Evolutionary conservation across 225 moss, liverwort and hornwort genomes (phyloP), one percentile per base, ranked within the genome.

Genomic region (Pleurozium schreberi): DNA sequence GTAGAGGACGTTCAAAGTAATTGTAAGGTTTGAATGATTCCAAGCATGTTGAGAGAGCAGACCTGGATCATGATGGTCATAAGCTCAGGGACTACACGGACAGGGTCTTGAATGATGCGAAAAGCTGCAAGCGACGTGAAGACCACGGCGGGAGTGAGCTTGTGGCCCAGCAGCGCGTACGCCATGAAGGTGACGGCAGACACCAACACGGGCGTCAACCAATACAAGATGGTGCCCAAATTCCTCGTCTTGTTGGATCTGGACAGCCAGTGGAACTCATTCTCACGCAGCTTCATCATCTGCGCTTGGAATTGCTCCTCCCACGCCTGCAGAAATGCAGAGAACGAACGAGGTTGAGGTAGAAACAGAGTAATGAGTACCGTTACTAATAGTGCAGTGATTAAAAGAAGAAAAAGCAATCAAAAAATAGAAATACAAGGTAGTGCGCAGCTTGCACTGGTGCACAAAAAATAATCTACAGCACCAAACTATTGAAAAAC

Each of bases 191-290:
- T 94, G 31, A 91, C 33, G 68, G 94, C 89, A 12, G 93, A 91
- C 19, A 95, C 93, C 9, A 94, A 10, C 75, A 94, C 95, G n/a
- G 94, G 95, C 25, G 94, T 63, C 90, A 93, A 88, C 95, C 95
- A 95, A 62, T 79, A 94, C 85, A 93, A 69, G 20, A 94, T 69
- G 71, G 93, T 92, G 34, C 91, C 93, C 22, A 90, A 67, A 23
- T 84, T 88, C 87, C 90, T 82, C 31, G 88, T 87, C 57, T 84
- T 75, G 83, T 92, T 93, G 43, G 79, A 92, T 6, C 45, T 88
- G 6, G 94, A 92, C 22, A 95, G 73, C 95, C 95, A 95, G 5
- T 78, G 26, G 38, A 95, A 94, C 88, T 95, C 95, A 33, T 92
- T 89, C 66, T 91, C 83, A 21, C 95, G 95, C 49, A 95, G 53